phyloP scores from a whole-genome alignment of 192 early-diverging fungal genomes.

The Chytriomyces sp. region DNA sequence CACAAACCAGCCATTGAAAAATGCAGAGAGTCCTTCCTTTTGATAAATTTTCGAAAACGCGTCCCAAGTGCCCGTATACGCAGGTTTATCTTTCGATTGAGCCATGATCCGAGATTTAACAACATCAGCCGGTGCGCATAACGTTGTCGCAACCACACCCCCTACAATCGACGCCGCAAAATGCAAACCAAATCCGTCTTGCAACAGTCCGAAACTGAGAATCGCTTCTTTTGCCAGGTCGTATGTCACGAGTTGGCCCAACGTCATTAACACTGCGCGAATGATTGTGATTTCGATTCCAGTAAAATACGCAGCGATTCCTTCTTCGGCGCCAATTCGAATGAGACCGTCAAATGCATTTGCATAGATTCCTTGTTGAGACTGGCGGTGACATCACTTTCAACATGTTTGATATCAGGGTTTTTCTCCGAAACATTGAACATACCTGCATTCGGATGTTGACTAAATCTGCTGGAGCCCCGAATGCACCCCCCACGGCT shows the following conservation, averaged over 20 bases:
- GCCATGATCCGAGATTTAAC: slow-evolving; percentile 34
- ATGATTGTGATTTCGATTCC: slow-evolving; percentile 32
- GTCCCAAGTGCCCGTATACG: slow-evolving; percentile 10
- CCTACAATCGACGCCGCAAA: background rate
- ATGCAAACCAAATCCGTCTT: background rate
- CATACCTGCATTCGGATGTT: slow-evolving; percentile 35
- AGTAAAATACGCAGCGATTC: slow-evolving; percentile 16
- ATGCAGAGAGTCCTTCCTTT: slow-evolving; percentile 18
- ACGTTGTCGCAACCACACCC: slow-evolving; percentile 29
- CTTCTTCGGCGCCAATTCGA: slow-evolving; percentile 33
- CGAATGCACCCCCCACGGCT: slow-evolving; percentile 18
- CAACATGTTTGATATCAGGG: too few relatives aligned
- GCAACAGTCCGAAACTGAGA: background rate
- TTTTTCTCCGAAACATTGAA: background rate
- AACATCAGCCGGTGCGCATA: slow-evolving; percentile 23
- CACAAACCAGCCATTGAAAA: slow-evolving; percentile 32
- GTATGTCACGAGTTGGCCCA: slow-evolving; percentile 25
- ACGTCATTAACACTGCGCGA: slow-evolving; percentile 31
- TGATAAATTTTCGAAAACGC: slow-evolving; percentile 1
- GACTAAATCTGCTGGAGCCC: slow-evolving; percentile 30
- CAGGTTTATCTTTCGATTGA: background rate
- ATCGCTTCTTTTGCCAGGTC: slow-evolving; percentile 12
- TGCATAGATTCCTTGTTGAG: slow-evolving; percentile 12
- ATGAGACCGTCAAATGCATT: slow-evolving; percentile 38
- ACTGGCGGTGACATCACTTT: too few relatives aligned